phyloP scores from a whole-genome alignment of 768 basidiomycete species.

The Mycena metata region DNA sequence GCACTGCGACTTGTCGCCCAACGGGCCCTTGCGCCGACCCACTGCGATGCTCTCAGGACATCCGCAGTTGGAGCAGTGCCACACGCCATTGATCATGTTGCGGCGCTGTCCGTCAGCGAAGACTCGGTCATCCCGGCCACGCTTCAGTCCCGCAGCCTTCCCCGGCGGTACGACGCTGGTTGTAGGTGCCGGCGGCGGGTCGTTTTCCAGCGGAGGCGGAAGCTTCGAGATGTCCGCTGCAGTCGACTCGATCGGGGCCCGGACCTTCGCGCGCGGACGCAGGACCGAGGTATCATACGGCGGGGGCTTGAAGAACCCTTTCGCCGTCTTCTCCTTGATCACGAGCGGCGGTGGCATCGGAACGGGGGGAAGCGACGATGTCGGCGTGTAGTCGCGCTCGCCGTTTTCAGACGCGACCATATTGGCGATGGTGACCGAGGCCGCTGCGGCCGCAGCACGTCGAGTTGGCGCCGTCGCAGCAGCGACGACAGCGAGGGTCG shows the following conservation, averaged over 20 bases:
- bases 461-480: slow-evolving; percentile 78
- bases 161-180: slow-evolving; percentile 50
- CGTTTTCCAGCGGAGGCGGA: slow-evolving; percentile 70
- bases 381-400: slow-evolving; percentile 69
- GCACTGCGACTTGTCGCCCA: slow-evolving; percentile 92
- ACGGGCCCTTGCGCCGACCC: slow-evolving; percentile 89
- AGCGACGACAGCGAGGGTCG: slow-evolving; percentile 74
- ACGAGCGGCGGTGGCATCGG: slow-evolving; percentile 54
- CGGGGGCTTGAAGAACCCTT: slow-evolving; percentile 82
- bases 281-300: slow-evolving; percentile 66
- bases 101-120: slow-evolving; percentile 87
- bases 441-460: slow-evolving; percentile 89
- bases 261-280: slow-evolving; percentile 71
- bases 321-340: slow-evolving; percentile 76
- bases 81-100: slow-evolving; percentile 86
- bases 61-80: slow-evolving; percentile 97
- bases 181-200: slow-evolving; percentile 59
- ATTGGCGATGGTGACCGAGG: slow-evolving; percentile 85
- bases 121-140: slow-evolving; percentile 82
- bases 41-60: slow-evolving; percentile 90
- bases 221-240: slow-evolving; percentile 73
- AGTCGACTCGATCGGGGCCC: slow-evolving; percentile 74
- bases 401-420: slow-evolving; percentile 92
- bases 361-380: slow-evolving; percentile 51
- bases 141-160: slow-evolving; percentile 68